Base-by-base conservation (phyloP, 495 filamentous ascomycete species). In the Neurospora sp. region DNA sequence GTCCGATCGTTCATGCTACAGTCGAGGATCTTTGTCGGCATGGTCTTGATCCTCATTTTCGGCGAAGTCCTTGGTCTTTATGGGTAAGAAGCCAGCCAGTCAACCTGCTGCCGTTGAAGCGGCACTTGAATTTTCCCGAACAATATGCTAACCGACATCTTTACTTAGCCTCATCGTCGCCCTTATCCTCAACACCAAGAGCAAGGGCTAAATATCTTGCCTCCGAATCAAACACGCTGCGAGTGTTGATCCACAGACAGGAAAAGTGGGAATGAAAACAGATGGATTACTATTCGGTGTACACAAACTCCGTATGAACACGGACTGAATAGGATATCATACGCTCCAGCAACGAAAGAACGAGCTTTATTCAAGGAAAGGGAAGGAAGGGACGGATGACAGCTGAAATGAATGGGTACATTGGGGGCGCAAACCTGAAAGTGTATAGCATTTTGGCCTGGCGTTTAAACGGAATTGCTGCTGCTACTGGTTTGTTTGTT, bases 41-140 rank as follows among this genome's bases (percentile, higher is more conserved):
- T 98, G 96, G 95, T 99, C 72, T 81, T 99, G 77, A 98, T 99
- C 74, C 87, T 99, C 76, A 99, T 99, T 88, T 99, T 99, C 80
- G 95, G 92, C 69, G 96, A 99, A 86, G 96, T 99, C 27, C 82
- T 99, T 75, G 96, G 96, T 76, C 90, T 99, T 48, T 99, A 99
- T 79, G 96, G 96, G 91, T 96, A 88, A 75, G 91, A 38, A 31
- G 27, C 42, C 9, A 53, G 9, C 3, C 5, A 12, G 5, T 2
- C 14, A 5, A 39, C 10, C 37, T 37, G 27, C 27, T 20, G 37
- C 14, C n/a, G 20, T 2, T 69, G 2, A 69, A 9, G 16, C 7
- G n/a, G 0, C n/a, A 16, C 18, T 46, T 20, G 3, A 20, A 2
- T 10, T 10, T 20, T 5, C 0, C 11, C 11, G 38, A n/a, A 39